Percentiles rank a stretch among this genome's conserved stretches.
Evolutionary conservation across 1,284 basidiomycete species (phyloP).

Genomic region (Anthracocystis setariae): DNA sequence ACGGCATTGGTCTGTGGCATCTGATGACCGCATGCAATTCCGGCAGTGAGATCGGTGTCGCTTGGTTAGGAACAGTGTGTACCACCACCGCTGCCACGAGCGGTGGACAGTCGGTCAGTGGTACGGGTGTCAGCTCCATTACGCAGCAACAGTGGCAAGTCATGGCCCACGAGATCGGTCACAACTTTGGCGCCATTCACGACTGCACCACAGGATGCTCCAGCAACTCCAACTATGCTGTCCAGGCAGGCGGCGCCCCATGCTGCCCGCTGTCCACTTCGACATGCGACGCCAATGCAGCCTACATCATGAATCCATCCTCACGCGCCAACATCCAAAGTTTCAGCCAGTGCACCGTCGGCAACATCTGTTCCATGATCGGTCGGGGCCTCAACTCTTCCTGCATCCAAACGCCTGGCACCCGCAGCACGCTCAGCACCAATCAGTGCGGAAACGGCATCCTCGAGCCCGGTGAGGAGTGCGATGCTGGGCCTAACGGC

Average conservation of each 20-base stretch:
- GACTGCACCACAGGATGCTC: conserved; percentile 75
- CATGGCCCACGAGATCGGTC: conserved; percentile 85
- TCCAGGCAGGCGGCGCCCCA: conserved; percentile 49
- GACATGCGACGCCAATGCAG: conserved; percentile 75
- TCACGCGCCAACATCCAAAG: conserved; percentile 50
- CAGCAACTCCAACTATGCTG: conserved; percentile 64
- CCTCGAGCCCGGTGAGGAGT: conserved; percentile 78
- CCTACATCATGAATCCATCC: conserved; percentile 52
- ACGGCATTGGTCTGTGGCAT: conserved; percentile 86
- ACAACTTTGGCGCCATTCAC: conserved; percentile 89
- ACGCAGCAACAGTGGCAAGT: conserved; percentile 76
- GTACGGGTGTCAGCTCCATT: conserved; percentile 84
- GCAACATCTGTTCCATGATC: conserved; percentile 78
- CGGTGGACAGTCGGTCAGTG: conserved; percentile 75
- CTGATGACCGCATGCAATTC: conserved; percentile 87
- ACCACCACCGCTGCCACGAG: conserved; percentile 70
- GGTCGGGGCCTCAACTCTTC: conserved; percentile 67
- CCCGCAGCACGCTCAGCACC: conserved; percentile 51
- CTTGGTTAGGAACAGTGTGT: conserved; percentile 73
- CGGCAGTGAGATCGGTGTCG: conserved; percentile 86
- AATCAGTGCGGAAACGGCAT: conserved; percentile 69
- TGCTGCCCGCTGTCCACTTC: conserved; percentile 79
- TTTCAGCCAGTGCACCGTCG: conserved; percentile 75
- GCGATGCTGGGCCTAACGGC: conserved; percentile 82
- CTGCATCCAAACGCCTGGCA: conserved; percentile 57